Conservation (phyloP, 129 eudicot species). For the Centrapalus pauciflorus region DNA sequence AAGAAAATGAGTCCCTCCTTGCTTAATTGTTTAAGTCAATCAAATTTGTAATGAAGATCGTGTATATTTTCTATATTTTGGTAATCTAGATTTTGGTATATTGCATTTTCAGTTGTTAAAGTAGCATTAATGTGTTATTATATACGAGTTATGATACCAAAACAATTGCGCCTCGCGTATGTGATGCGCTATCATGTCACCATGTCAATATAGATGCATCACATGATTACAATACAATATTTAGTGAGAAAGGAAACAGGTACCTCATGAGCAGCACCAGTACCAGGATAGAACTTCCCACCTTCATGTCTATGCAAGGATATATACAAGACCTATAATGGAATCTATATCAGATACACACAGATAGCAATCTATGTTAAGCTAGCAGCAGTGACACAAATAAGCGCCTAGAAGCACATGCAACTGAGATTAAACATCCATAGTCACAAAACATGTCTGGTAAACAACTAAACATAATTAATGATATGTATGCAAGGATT, state of each 20-base stretch:
- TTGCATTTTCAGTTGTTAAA: no score
- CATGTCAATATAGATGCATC: background rate
- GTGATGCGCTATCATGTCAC: no score
- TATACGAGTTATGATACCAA: no score
- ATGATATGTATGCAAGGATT: background rate
- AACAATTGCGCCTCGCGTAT: no score
- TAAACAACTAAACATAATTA: background rate
- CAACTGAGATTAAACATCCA: conserved; percentile 4
- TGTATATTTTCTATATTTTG: no score
- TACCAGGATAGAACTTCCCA: conserved; percentile 92
- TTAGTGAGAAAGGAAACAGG: background rate
- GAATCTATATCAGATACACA: background rate
- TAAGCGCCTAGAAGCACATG: background rate
- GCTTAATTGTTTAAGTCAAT: no score
- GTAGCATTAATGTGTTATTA: no score
- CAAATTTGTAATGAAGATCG: no score
- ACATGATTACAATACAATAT: background rate
- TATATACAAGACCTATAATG: conserved; percentile 75
- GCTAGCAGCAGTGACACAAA: background rate
- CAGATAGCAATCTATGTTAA: background rate
- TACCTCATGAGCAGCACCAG: conserved; percentile 93
- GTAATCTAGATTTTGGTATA: no score
- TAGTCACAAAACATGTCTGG: background rate
- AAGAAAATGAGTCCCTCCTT: no score
- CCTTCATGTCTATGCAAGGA: conserved; percentile 95